These are phyloP conservation scores for Mortierella sp. DNA, from an alignment of 371 early-diverging fungal genomes.

Conservation along the genomic window DNA sequence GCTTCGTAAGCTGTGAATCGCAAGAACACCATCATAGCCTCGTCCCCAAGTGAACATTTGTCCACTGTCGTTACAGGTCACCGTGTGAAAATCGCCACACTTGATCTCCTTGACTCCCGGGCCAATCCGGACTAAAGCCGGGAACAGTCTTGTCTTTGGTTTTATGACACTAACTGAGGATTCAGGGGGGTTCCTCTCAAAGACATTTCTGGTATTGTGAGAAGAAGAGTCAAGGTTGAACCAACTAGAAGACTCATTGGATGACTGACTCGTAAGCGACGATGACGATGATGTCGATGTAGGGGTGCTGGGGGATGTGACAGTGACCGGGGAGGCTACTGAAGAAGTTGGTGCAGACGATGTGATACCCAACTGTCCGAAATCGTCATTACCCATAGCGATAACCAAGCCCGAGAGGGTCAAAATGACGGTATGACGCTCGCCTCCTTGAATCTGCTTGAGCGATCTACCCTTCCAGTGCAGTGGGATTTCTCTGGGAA, in stretches of 20 bases:
- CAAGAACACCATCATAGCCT: conserved; percentile 29
- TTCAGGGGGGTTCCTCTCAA: background rate
- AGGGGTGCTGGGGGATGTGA: background rate
- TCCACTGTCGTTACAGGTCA: conserved; percentile 23
- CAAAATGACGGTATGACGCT: conserved; percentile 32
- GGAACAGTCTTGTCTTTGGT: conserved; percentile 12
- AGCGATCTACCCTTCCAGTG: conserved; percentile 42
- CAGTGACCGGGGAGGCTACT: background rate
- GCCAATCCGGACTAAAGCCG: conserved; percentile 27
- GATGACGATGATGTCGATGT: background rate
- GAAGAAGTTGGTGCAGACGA: background rate
- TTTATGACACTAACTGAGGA: background rate
- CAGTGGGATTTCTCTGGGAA: conserved; percentile 21
- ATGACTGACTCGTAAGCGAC: background rate
- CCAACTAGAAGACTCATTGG: background rate
- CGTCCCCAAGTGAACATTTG: conserved; percentile 43
- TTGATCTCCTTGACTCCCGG: conserved; percentile 35
- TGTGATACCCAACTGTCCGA: conserved; percentile 29
- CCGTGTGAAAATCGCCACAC: conserved; percentile 46
- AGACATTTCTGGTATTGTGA: background rate
- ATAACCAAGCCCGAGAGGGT: conserved; percentile 31
- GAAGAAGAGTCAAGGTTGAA: background rate
- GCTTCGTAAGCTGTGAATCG: conserved; percentile 15
- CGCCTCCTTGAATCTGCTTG: conserved; percentile 39
- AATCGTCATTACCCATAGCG: conserved; percentile 39